Evolutionary conservation across 2,329 filamentous ascomycete species (phyloP).

Genomic region (Ophiostoma ips): DNA sequence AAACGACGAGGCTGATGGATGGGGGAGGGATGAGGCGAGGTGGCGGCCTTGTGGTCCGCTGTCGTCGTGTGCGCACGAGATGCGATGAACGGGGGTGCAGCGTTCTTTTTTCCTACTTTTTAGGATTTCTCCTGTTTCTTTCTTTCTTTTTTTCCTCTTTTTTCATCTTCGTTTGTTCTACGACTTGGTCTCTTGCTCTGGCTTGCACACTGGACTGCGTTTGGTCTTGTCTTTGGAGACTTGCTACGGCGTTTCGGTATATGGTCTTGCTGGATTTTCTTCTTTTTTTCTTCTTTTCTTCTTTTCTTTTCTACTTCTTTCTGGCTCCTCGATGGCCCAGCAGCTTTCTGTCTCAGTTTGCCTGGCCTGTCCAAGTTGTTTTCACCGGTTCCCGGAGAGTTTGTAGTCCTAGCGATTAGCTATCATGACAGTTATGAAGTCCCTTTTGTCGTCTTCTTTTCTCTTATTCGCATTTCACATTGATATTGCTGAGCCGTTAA

Average conservation of each 20-base stretch:
- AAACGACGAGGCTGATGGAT: background rate
- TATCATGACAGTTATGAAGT: background rate
- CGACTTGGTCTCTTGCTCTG: background rate
- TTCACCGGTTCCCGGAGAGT: no score
- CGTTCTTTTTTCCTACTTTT: background rate
- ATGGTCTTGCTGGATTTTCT: background rate
- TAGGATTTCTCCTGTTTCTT: background rate
- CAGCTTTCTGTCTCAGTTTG: no score
- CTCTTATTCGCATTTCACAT: background rate
- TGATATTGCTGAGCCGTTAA: background rate
- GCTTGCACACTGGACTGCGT: background rate
- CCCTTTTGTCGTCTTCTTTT: background rate
- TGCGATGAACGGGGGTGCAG: background rate
- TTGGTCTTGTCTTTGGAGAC: background rate
- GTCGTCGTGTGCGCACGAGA: background rate
- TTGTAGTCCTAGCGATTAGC: constrained; percentile 4
- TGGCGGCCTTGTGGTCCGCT: no score
- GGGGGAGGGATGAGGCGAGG: background rate
- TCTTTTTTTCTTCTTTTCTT: background rate
- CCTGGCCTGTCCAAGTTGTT: background rate
- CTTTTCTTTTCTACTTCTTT: background rate
- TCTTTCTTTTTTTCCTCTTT: background rate
- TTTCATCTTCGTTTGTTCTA: background rate
- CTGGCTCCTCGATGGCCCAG: no score
- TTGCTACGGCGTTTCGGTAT: background rate